Evolutionary conservation across 768 basidiomycete genomes (phyloP).

Genomic region (Russula brevipes): DNA sequence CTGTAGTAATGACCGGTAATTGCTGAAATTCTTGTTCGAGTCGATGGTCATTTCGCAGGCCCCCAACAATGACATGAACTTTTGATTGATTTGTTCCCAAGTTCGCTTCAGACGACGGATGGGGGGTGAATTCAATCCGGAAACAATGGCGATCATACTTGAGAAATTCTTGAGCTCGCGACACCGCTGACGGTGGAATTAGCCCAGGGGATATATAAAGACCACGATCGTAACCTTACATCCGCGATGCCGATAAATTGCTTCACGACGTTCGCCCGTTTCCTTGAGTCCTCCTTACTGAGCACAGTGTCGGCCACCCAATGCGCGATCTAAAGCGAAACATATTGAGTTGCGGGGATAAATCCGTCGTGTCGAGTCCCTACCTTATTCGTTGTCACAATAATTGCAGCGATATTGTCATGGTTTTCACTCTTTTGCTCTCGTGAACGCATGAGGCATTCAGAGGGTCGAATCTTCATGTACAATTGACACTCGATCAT

Average conservation of each 20-base stretch:
- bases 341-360: not conserved
- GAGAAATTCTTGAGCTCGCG: constrained; percentile 89
- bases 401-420: constrained; percentile 84
- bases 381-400: constrained; percentile 83
- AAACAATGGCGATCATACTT: constrained; percentile 93
- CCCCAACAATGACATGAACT: constrained; percentile 65
- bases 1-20: constrained; percentile 81
- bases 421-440: constrained; percentile 66
- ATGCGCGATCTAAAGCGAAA: constrained; percentile 64
- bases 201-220: constrained; percentile 10
- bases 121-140: constrained; percentile 89
- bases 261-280: constrained; percentile 76
- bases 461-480: constrained; percentile 82
- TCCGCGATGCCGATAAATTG: constrained; percentile 90
- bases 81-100: constrained; percentile 81
- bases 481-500: constrained; percentile 85
- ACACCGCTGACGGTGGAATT: constrained; percentile 57
- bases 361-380: not conserved
- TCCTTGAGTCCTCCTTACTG: constrained; percentile 72
- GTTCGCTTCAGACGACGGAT: constrained; percentile 90
- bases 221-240: constrained; percentile 44
- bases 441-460: constrained; percentile 81
- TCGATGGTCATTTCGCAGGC: constrained; percentile 87
- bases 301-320: constrained; percentile 91
- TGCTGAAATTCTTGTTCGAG: constrained; percentile 89